These are phyloP conservation scores for Setaria viridis DNA, from an alignment of 202 grass and related monocot genomes.

Conservation along the genomic window DNA sequence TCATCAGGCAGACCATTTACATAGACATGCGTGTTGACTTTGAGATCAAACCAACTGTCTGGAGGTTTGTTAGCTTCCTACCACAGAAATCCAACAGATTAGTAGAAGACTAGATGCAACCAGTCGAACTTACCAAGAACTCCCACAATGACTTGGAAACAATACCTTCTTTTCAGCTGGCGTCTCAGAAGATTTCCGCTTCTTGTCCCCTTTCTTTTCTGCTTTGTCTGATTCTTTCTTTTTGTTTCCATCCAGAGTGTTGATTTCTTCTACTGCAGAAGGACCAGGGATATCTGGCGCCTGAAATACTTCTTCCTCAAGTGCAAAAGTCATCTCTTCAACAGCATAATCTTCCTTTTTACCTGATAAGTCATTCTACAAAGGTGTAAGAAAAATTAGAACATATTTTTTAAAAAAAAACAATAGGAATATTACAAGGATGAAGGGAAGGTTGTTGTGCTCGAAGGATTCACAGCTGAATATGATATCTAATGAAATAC, in stretches of 20 bases:
- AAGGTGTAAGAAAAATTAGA: constrained; percentile 20
- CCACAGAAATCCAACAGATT: constrained; percentile 21
- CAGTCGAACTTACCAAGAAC: constrained; percentile 15
- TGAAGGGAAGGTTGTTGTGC: background rate
- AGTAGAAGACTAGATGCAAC: constrained; percentile 31
- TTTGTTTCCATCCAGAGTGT: constrained; percentile 32
- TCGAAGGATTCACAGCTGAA: background rate
- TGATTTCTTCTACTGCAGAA: constrained; percentile 48
- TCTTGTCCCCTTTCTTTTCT: constrained; percentile 67
- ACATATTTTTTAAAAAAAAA: background rate
- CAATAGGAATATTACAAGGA: background rate
- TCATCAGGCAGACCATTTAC: constrained; percentile 93
- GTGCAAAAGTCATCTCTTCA: constrained; percentile 88
- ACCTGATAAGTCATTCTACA: constrained; percentile 66
- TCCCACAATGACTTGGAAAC: constrained; percentile 34
- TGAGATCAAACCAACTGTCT: constrained; percentile 97
- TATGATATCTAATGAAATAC: constrained; percentile 14
- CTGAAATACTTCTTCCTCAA: constrained; percentile 77
- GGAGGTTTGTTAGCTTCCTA: constrained; percentile 98
- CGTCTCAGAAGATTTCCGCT: constrained; percentile 75
- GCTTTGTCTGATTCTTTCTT: constrained; percentile 56
- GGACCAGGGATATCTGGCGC: constrained; percentile 44
- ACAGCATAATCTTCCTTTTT: constrained; percentile 66
- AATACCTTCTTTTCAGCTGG: constrained; percentile 84
- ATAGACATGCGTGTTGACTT: constrained; percentile 97